Evolutionary conservation across 2,329 filamentous ascomycete genomes (phyloP).

Genomic region (Xylariaceae sp.): DNA sequence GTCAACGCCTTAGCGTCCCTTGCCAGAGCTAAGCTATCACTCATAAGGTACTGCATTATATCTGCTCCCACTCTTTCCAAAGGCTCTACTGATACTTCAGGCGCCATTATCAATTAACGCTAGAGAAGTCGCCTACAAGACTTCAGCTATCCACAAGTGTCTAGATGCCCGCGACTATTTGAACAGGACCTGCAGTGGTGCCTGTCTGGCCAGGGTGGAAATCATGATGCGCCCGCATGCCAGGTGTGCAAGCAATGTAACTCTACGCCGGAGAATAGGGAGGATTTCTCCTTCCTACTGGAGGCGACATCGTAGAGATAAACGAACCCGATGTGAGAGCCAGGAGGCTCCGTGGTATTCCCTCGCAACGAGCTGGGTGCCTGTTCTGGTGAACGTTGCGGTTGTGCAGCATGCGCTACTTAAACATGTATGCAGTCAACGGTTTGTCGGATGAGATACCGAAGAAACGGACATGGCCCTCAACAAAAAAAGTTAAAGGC

Average conservation of each 20-base stretch:
- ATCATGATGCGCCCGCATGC: conserved; percentile 20
- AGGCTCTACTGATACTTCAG: background rate
- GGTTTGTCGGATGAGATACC: conserved; percentile 9
- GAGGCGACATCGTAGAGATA: conserved; percentile 20
- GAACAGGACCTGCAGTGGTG: conserved; percentile 2
- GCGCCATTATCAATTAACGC: too few relatives aligned
- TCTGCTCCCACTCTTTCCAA: background rate
- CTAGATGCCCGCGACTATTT: conserved; percentile 14
- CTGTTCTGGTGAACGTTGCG: conserved; percentile 27
- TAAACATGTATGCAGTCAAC: conserved; percentile 25
- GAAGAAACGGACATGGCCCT: conserved; percentile 20
- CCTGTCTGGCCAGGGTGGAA: conserved; percentile 23
- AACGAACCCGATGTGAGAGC: conserved; percentile 17
- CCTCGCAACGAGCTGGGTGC: conserved; percentile 14
- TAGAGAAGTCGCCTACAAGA: too few relatives aligned
- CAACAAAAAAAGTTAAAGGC: background rate
- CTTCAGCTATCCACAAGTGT: conserved; percentile 19
- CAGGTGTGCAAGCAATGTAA: conserved; percentile 29
- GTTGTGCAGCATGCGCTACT: conserved; percentile 18
- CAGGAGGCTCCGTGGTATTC: conserved; percentile 18
- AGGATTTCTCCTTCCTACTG: conserved; percentile 8
- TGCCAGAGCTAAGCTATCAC: background rate
- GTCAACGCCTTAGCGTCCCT: conserved; percentile 14
- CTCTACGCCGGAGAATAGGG: conserved; percentile 25
- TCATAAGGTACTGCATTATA: background rate